Conservation (phyloP, 495 filamentous ascomycete species). For the Daldinia caldariorum region DNA sequence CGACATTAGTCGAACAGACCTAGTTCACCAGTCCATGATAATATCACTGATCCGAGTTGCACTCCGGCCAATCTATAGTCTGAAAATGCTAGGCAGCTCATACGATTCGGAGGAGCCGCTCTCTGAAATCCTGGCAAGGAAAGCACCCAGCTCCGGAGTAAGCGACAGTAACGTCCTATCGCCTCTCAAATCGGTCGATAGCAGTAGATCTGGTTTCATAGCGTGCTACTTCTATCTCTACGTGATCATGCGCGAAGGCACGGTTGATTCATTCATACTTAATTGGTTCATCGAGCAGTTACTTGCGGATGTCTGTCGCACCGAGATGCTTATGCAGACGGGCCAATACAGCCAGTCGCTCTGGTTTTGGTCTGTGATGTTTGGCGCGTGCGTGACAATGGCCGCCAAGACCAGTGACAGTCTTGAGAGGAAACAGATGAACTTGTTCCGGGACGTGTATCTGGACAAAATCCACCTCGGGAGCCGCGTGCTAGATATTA, state of each 20-base stretch:
- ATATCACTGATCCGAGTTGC: slow-evolving; percentile 47
- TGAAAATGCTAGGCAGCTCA: slow-evolving; percentile 37
- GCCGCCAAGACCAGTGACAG: slow-evolving; percentile 39
- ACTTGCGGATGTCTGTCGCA: slow-evolving; percentile 45
- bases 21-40: slow-evolving; percentile 47
- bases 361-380: slow-evolving; percentile 51
- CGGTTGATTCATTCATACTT: slow-evolving; percentile 46
- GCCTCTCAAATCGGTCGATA: slow-evolving; percentile 42
- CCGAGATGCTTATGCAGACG: slow-evolving; percentile 44
- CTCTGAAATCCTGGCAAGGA: slow-evolving; percentile 42
- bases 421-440: slow-evolving; percentile 43
- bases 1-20: slow-evolving; percentile 46
- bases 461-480: slow-evolving; percentile 43
- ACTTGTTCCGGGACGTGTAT: slow-evolving; percentile 39
- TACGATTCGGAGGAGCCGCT: slow-evolving; percentile 42
- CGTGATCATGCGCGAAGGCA: slow-evolving; percentile 46
- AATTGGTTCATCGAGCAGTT: slow-evolving; percentile 51
- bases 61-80: slow-evolving; percentile 46
- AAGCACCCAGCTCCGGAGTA: slow-evolving; percentile 38
- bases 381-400: slow-evolving; percentile 45
- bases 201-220: slow-evolving; percentile 47
- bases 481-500: slow-evolving; percentile 40
- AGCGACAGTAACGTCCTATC: slow-evolving; percentile 39
- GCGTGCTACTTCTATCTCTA: slow-evolving; percentile 51
- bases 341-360: slow-evolving; percentile 45